Evolutionary conservation across 2,329 filamentous ascomycete genomes (phyloP).

Genomic region (Daldinia sp.): DNA sequence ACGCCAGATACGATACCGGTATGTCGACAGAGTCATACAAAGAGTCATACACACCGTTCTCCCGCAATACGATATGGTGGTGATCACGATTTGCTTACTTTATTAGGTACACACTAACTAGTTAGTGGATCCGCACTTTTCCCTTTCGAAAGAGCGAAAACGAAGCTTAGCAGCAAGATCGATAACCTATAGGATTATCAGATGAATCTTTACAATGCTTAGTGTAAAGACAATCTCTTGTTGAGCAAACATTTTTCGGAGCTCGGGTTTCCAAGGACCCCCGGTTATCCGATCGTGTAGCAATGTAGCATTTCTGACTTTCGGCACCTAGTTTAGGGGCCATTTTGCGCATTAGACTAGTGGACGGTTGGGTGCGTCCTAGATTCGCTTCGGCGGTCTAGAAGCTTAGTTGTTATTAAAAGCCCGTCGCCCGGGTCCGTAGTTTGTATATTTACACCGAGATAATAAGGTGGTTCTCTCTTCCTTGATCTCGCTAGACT

Average conservation of each 20-base stretch:
- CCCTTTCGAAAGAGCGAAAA: not conserved
- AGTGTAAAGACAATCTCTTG: not conserved
- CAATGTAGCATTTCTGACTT: not conserved
- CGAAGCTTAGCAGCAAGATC: not conserved
- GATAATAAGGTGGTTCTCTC: not conserved
- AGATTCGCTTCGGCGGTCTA: not conserved
- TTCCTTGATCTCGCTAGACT: not conserved
- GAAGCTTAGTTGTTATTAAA: not conserved
- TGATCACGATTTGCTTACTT: not conserved
- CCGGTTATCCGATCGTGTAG: not conserved
- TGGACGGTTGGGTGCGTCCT: not conserved
- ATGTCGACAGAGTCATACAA: not conserved
- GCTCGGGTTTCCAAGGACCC: not conserved
- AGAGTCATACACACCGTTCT: not conserved
- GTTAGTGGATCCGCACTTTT: not conserved
- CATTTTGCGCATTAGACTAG: not conserved
- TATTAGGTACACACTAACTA: not conserved
- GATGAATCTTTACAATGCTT: not conserved
- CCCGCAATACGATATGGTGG: not conserved
- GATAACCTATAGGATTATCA: constrained; percentile 4
- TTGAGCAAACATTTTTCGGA: not conserved
- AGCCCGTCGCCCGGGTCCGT: not conserved
- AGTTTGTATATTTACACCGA: constrained; percentile 2
- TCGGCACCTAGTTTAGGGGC: not conserved
- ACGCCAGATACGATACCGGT: no score